These are phyloP conservation scores for Botrytis aclada DNA, from an alignment of 2,329 filamentous ascomycete species.

Conservation along the genomic window DNA sequence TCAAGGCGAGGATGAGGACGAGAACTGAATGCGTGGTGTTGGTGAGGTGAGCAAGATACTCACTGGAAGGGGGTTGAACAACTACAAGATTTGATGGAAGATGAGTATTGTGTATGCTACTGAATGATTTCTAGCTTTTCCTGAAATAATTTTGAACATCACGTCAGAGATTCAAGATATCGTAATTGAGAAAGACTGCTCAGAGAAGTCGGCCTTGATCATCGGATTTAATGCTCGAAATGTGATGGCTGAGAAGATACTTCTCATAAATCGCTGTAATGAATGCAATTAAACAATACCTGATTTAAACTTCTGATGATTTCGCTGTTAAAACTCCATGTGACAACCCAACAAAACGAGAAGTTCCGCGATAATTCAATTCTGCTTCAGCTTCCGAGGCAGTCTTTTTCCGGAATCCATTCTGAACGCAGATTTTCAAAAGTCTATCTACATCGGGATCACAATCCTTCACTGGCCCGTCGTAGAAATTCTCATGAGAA, in stretches of 20 bases:
- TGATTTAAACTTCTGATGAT: neutral
- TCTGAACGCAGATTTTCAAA: neutral
- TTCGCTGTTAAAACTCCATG: neutral
- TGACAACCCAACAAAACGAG: accelerated
- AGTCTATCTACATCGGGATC: neutral
- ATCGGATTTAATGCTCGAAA: neutral
- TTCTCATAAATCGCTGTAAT: neutral
- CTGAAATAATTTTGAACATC: neutral
- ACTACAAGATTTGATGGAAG: neutral
- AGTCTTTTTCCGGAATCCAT: neutral
- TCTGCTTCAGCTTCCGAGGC: neutral
- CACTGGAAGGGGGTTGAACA: neutral
- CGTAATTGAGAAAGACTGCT: neutral
- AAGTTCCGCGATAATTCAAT: neutral
- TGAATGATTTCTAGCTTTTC: no score
- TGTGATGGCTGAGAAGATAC: neutral
- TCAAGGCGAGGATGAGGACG: neutral
- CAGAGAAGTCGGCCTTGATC: neutral
- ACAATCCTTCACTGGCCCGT: accelerated
- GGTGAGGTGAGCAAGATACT: neutral
- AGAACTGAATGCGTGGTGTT: neutral
- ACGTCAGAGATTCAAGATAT: neutral
- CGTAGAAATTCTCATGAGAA: neutral
- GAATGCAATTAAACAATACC: no score
- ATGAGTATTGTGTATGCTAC: neutral